Percentiles rank a stretch among this genome's conserved stretches.
Evolutionary conservation across 2,329 filamentous ascomycete species (phyloP).

Genomic region (Fusarium humuli): DNA sequence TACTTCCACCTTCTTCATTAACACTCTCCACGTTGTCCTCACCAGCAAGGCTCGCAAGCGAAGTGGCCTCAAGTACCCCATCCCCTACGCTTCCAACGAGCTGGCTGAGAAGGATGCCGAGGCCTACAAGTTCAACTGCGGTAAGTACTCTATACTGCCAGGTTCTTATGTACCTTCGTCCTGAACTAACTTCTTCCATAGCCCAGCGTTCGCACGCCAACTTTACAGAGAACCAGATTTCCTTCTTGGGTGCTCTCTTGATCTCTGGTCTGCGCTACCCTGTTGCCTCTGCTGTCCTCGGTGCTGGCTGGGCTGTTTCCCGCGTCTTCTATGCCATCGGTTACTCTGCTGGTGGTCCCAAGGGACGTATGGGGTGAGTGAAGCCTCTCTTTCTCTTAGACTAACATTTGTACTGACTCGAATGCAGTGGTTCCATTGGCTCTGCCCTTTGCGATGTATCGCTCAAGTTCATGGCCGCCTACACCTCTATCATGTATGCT

Average conservation of each 20-base stretch:
- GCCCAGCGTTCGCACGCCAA: conserved; percentile 72
- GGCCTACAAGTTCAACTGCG: conserved; percentile 72
- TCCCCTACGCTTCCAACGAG: conserved; percentile 66
- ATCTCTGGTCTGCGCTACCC: conserved; percentile 69
- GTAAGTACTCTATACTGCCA: conserved; percentile 49
- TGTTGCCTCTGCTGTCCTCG: conserved; percentile 59
- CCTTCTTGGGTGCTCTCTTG: conserved; percentile 64
- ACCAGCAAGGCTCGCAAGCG: conserved; percentile 63
- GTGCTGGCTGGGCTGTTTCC: conserved; percentile 63
- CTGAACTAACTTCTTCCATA: conserved; percentile 41
- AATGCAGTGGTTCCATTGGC: conserved; percentile 52
- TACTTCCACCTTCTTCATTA: conserved; percentile 68
- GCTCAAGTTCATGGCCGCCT: conserved; percentile 59
- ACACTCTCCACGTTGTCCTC: conserved; percentile 62
- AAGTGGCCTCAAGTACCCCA: conserved; percentile 67
- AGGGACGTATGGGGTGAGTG: conserved; percentile 57
- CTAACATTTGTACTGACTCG: conserved; percentile 31
- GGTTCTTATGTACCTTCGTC: background rate
- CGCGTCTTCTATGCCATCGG: conserved; percentile 67
- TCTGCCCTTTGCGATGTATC: conserved; percentile 51
- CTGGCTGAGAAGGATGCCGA: conserved; percentile 65
- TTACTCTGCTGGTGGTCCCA: conserved; percentile 62
- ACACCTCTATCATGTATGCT: conserved; percentile 55
- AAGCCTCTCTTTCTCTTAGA: background rate
- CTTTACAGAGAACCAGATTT: conserved; percentile 70